phyloP scores from a whole-genome alignment of 129 eudicot species.

The Cynara cardunculus region DNA sequence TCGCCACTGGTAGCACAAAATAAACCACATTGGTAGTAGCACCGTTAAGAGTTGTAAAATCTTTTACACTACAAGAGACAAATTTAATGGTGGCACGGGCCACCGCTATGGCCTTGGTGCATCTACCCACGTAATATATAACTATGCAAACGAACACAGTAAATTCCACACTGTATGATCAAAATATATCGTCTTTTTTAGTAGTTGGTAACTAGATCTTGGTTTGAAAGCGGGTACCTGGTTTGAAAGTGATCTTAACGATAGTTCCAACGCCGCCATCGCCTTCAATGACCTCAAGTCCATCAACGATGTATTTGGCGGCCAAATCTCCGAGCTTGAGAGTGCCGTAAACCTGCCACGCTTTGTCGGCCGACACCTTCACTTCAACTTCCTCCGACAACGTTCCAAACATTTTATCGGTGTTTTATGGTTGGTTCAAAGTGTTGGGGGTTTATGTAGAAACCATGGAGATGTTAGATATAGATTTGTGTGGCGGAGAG shows the following conservation, averaged over 20 bases:
- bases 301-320: slow-evolving; percentile 7
- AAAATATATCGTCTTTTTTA: neutral
- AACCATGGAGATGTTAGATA: neutral
- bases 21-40: neutral
- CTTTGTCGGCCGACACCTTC: slow-evolving; percentile 22
- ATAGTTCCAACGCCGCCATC: slow-evolving; percentile 30
- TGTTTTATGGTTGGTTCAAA: neutral
- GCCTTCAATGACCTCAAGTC: slow-evolving; percentile 16
- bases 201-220: neutral
- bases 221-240: slow-evolving; percentile 6
- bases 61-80: neutral
- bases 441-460: neutral
- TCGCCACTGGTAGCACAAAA: neutral
- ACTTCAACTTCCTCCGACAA: slow-evolving; percentile 24
- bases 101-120: neutral
- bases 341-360: slow-evolving; percentile 20
- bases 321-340: slow-evolving; percentile 6
- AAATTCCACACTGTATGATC: neutral
- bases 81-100: neutral
- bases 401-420: slow-evolving; percentile 6
- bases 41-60: neutral
- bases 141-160: neutral
- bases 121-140: neutral
- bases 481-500: neutral
- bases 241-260: slow-evolving; percentile 17